Evolutionary conservation across 192 early-diverging fungal species (phyloP), one percentile per base, ranked within the genome.

Genomic region (Umbelopsis sp.): DNA sequence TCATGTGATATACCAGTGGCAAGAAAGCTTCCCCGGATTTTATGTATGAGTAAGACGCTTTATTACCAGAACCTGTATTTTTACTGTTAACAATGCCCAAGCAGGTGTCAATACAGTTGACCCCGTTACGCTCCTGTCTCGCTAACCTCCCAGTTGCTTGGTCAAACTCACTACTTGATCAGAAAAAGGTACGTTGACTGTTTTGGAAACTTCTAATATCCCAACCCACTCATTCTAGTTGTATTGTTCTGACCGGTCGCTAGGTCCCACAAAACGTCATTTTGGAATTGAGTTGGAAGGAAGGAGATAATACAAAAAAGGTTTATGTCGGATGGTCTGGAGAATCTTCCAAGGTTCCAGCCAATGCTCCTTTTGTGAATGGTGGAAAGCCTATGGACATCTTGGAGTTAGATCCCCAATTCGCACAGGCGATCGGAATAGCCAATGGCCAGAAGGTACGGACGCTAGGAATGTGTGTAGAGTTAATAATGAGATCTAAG

Each of bases 111-210:
- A 82, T 93, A 31, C 81, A 82, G 22, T 90, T 91, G 56, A 77
- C 82, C 8, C 88, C 90, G 29, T 71, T 93, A 50, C 73, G 82
- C 7, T 85, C 90, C 10, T 90, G 91, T 77, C 83, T 92, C 53
- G 89, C 93, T 53, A 92, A 91, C 74, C 71, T 96, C 32, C 94
- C 94, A 3, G 66, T 81, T 10, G 81, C 85, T 20, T 96, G 94
- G 94, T 83, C 82, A 17, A 79, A 87, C 45, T 90, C 91, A 6
- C 79, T 95, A 36, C 83, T 88, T 66, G 88, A 90, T 14, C 85
- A 87, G 59, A 83, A 82, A 82, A 90, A 90, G 83, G 90, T 91
- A 83, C 14, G 44, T 26, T 69, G 45, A 17, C 24, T 25, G 44
- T 44, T 68, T 11, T 41, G 38, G 38, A 41, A 11, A 68, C 2